phyloP scores from a whole-genome alignment of 352 stramenopile genomes.

The Globisporangium nunn region DNA sequence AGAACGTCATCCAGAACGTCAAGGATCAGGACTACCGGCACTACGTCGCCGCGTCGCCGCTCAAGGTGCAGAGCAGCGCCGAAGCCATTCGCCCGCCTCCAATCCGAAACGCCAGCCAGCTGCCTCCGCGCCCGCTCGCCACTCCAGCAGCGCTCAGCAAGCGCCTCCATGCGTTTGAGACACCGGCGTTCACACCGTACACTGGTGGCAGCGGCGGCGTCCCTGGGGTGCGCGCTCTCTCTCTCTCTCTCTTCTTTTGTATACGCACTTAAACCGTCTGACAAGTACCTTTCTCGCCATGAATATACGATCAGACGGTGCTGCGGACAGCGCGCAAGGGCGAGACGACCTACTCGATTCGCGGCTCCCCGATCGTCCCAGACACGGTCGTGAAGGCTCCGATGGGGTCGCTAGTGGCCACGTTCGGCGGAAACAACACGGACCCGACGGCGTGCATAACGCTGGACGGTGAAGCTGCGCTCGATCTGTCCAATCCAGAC shows the following conservation, averaged over 20 bases:
- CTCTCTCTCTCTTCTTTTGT: not conserved
- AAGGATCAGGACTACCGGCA: conserved; percentile 15
- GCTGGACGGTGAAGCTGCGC: conserved; percentile 49
- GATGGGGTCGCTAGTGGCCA: conserved; percentile 46
- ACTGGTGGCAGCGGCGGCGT: conserved; percentile 3
- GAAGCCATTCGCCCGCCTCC: not conserved
- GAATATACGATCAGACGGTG: conserved; percentile 21
- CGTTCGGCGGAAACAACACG: conserved; percentile 33
- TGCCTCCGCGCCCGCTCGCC: conserved; percentile 2
- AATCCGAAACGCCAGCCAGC: not conserved
- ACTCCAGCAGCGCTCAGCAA: conserved; percentile 10
- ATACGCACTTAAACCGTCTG: not conserved
- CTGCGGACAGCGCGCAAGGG: conserved; percentile 65
- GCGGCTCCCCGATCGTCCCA: conserved; percentile 59
- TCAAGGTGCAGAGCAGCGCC: conserved; percentile 13
- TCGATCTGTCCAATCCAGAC: conserved; percentile 62
- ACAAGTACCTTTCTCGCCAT: not conserved
- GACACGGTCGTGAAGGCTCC: conserved; percentile 50
- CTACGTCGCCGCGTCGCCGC: conserved; percentile 36
- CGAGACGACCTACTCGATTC: conserved; percentile 62
- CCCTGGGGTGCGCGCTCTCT: conserved; percentile 21
- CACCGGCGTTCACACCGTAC: conserved; percentile 24
- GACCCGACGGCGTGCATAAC: conserved; percentile 45
- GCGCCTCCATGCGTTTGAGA: conserved; percentile 32
- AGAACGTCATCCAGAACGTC: conserved; percentile 68